A percentile compares a stretch with the other conserved stretches of the same genome.
Conservation (phyloP, 140 eudicot genomes). For the Flaveria floridana region DNA sequence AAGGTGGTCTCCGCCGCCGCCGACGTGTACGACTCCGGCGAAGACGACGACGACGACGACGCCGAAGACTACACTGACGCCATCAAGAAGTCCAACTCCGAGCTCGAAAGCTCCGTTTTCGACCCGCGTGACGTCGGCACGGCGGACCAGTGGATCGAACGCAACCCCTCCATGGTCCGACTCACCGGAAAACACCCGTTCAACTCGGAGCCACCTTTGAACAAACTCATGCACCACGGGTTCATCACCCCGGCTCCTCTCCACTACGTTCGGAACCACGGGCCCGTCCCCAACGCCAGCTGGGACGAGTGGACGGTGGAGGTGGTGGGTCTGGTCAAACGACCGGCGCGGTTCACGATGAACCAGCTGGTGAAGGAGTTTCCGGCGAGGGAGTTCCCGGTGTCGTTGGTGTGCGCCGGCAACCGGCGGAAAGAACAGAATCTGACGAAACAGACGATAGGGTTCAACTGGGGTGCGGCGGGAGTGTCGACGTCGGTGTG, state of each 20-base stretch:
- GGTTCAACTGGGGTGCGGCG: conserved; percentile 95
- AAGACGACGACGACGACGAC: conserved; percentile 36
- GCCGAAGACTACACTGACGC: conserved; percentile 27
- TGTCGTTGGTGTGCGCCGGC: conserved; percentile 79
- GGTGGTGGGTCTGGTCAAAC: conserved; percentile 63
- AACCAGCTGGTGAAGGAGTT: conserved; percentile 56
- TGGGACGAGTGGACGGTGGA: conserved; percentile 89
- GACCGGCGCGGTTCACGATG: conserved; percentile 67
- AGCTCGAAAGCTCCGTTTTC: conserved; percentile 56
- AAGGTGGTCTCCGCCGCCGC: not conserved
- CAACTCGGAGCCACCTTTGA: conserved; percentile 81
- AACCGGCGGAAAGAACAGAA: conserved; percentile 86
- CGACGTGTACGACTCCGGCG: conserved; percentile 34
- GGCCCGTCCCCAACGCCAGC: conserved; percentile 58
- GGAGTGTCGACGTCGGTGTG: conserved; percentile 83
- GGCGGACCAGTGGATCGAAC: conserved; percentile 75
- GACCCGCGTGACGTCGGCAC: conserved; percentile 71
- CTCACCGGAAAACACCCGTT: conserved; percentile 97
- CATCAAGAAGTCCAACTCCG: conserved; percentile 46
- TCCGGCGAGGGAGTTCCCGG: conserved; percentile 63
- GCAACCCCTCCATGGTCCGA: conserved; percentile 74
- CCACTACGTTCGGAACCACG: conserved; percentile 94
- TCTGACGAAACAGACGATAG: conserved; percentile 66
- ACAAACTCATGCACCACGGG: conserved; percentile 88
- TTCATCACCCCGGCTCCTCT: conserved; percentile 88